Percentiles rank a stretch among this genome's conserved stretches.
Conservation (phyloP, 1,139 yeast genomes). For the Nakaseomyces sp. region DNA sequence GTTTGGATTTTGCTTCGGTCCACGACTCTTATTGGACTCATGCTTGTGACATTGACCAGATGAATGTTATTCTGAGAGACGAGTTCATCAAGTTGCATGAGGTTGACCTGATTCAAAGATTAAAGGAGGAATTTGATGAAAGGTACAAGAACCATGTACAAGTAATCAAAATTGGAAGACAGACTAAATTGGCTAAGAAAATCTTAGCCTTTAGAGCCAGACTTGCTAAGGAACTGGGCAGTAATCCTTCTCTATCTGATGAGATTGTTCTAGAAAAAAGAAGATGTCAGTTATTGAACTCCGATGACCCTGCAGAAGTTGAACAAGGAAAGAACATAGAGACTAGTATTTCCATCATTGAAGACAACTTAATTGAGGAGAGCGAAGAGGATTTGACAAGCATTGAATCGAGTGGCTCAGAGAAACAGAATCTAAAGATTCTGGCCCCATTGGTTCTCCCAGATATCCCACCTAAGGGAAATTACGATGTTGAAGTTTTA, state of each 20-base stretch:
- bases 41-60: slow-evolving; percentile 67
- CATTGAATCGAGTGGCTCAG: slow-evolving; percentile 19
- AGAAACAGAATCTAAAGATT: slow-evolving; percentile 28
- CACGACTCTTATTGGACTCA: slow-evolving; percentile 99
- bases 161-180: slow-evolving; percentile 45
- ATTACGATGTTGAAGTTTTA: slow-evolving; percentile 68
- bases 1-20: slow-evolving; percentile 83
- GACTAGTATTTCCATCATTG: slow-evolving; percentile 70
- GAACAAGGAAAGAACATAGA: slow-evolving; percentile 49
- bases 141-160: slow-evolving; percentile 70
- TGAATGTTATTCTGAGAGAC: slow-evolving; percentile 69
- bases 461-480: slow-evolving; percentile 70
- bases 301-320: slow-evolving; percentile 43
- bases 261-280: slow-evolving; percentile 64
- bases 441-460: slow-evolving; percentile 65
- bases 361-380: no score
- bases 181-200: slow-evolving; percentile 44
- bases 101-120: slow-evolving; percentile 57
- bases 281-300: slow-evolving; percentile 48
- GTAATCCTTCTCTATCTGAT: slow-evolving; percentile 57
- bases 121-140: slow-evolving; percentile 70
- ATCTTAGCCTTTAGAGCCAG: slow-evolving; percentile 45
- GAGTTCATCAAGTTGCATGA: slow-evolving; percentile 74
- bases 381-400: slow-evolving; percentile 5
- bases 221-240: slow-evolving; percentile 43